Base-by-base conservation (phyloP, 108 stramenopile species). In the Cafeteria roenbergensis region DNA sequence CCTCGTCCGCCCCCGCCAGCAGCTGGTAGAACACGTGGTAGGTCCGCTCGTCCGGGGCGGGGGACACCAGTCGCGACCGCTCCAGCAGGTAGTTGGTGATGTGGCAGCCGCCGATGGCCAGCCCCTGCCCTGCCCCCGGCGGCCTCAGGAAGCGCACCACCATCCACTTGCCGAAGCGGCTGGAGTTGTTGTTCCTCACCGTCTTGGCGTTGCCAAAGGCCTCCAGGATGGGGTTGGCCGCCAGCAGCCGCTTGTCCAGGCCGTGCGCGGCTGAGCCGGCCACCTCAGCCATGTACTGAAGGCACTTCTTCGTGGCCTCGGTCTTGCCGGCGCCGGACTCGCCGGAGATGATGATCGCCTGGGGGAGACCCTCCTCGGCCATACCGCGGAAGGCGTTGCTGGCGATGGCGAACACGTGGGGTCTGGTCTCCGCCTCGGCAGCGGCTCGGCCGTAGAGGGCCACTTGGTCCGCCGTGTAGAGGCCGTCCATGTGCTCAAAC, bases 1-100 rank as follows among this genome's bases (percentile, higher is more conserved):
- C 34, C 12, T 51, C 34, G 27, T 64, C 60, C 20, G 34, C 20
- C 60, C 65, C 71, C 12, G n/a, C 28, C n/a, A 59, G 27, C 22
- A 71, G 69, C 68, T 77, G 72, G 71, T 84, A 84, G 69, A 84
- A 84, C n/a, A 84, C 71, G 75, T 84, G 83, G 67, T 81, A 84
- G 35, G 56, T 65, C 35, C 83, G 62, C 80, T 84, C 83, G 17
- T 66, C 81, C n/a, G 35, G 25, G 33, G 57, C 64, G n/a, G 67
- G 78, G 28, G 55, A 26, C 24, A 75, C 57, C n/a, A 84, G 72
- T 38, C 83, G 80, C 55, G 55, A 69, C 71, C 82, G 82, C 75
- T 84, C 83, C 54, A 84, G 78, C 29, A 84, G 66, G 55, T 82
- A 82, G 29, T 74, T 84, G 33, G 34, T 58, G 51, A 75, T 71